These are phyloP conservation scores for Wickerhamiella bombiphila DNA, from an alignment of 805 yeast genomes.

Conservation along the genomic window DNA sequence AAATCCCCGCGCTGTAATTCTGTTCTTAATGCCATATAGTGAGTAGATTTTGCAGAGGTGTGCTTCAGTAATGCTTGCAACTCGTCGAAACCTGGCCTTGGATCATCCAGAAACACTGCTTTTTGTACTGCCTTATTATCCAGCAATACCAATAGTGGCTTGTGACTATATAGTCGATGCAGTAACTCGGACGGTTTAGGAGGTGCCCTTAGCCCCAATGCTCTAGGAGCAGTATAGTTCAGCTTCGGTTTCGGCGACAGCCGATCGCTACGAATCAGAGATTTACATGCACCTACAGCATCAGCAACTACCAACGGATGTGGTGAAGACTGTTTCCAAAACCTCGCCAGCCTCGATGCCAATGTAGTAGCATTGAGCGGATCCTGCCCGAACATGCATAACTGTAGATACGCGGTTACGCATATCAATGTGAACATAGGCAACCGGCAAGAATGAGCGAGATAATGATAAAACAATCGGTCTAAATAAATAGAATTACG, in stretches of 20 bases:
- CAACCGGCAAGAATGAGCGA: too few species aligned
- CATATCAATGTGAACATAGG: too few species aligned
- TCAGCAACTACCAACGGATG: constrained; percentile 5
- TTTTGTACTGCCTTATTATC: constrained; percentile 2
- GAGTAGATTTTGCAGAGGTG: neutral
- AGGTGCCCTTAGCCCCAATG: neutral
- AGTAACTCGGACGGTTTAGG: neutral
- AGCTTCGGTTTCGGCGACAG: neutral
- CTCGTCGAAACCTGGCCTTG: constrained; percentile 2
- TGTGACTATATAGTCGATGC: constrained; percentile 1
- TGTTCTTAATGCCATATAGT: constrained; percentile 4
- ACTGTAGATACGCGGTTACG: too few species aligned
- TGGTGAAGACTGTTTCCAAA: constrained; percentile 5
- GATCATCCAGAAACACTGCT: constrained; percentile 4
- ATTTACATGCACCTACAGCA: constrained; percentile 9
- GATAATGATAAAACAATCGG: too few species aligned
- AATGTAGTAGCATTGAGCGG: constrained; percentile 11
- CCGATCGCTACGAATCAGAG: constrained; percentile 1
- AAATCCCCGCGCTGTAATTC: constrained; percentile 5
- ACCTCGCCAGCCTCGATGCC: constrained; percentile 8
- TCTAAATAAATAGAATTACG: too few species aligned
- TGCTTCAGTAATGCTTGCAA: neutral
- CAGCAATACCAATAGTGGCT: neutral
- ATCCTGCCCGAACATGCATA: constrained; percentile 12
- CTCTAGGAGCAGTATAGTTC: constrained; percentile 1